Percentiles rank a stretch among this genome's conserved stretches.
Evolutionary conservation across 2,329 filamentous ascomycete species (phyloP).

Genomic region (Periconia macrospinosa): DNA sequence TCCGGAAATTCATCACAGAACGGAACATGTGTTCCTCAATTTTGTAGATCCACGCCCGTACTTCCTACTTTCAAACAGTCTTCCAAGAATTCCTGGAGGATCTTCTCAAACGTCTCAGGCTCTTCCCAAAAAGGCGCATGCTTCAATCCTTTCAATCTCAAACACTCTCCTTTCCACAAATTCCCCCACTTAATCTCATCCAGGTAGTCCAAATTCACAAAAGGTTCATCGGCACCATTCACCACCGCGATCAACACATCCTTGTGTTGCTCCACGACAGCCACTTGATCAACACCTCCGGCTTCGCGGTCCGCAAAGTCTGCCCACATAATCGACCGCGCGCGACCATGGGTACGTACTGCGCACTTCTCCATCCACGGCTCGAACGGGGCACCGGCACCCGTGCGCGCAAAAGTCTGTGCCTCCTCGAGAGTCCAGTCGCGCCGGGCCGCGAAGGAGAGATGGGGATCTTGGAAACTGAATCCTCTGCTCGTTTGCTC

Average conservation of each 20-base stretch:
- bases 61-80: slow-evolving; percentile 14
- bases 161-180: slow-evolving; percentile 30
- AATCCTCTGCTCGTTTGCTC: slow-evolving; percentile 19
- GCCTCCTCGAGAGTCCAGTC: slow-evolving; percentile 21
- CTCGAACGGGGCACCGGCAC: slow-evolving; percentile 21
- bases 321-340: slow-evolving; percentile 27
- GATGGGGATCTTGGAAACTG: slow-evolving; percentile 9
- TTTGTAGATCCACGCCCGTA: too few relatives aligned
- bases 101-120: slow-evolving; percentile 16
- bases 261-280: slow-evolving; percentile 18
- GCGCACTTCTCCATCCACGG: slow-evolving; percentile 32
- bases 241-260: slow-evolving; percentile 29
- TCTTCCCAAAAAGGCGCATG: slow-evolving; percentile 39
- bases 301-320: slow-evolving; percentile 13
- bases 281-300: slow-evolving; percentile 24
- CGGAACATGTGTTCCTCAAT: too few relatives aligned
- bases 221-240: slow-evolving; percentile 33
- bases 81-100: slow-evolving; percentile 21
- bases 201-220: slow-evolving; percentile 35
- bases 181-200: slow-evolving; percentile 27
- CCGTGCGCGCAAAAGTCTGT: slow-evolving; percentile 12
- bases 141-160: slow-evolving; percentile 23
- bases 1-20: too few relatives aligned
- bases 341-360: slow-evolving; percentile 26
- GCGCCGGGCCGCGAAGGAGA: slow-evolving; percentile 15